Evolutionary conservation across 768 basidiomycete species (phyloP).

Genomic region (Coprinellus aureogranulatus): DNA sequence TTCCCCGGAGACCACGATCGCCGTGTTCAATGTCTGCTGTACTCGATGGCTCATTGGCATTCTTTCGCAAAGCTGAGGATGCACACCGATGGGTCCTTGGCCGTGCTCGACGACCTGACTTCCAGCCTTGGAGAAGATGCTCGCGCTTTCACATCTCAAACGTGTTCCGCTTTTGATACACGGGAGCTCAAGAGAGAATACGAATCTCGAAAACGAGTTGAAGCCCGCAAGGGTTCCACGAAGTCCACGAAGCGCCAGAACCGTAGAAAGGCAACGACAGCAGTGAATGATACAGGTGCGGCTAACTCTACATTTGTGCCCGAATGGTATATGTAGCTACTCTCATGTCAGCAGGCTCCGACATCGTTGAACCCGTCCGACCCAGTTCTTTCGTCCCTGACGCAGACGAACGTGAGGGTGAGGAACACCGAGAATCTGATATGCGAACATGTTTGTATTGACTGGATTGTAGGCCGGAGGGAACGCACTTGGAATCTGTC

Average conservation of each 20-base stretch:
- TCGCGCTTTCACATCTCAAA: slow-evolving; percentile 27
- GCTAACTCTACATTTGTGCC: too few relatives aligned
- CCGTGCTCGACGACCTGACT: slow-evolving; percentile 23
- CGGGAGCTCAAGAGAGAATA: slow-evolving; percentile 38
- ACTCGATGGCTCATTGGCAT: slow-evolving; percentile 30
- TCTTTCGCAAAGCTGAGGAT: slow-evolving; percentile 30
- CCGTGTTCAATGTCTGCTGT: slow-evolving; percentile 23
- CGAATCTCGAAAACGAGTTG: slow-evolving; percentile 23
- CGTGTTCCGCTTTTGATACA: slow-evolving; percentile 26
- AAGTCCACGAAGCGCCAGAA: background rate
- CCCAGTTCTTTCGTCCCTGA: too few relatives aligned
- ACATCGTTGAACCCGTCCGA: too few relatives aligned
- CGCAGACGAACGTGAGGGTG: too few relatives aligned
- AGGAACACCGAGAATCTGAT: too few relatives aligned
- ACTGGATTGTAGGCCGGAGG: background rate
- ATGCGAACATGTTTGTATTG: background rate
- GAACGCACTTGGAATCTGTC: slow-evolving; percentile 9
- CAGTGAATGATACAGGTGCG: background rate
- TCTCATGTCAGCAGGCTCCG: too few relatives aligned
- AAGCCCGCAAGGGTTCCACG: background rate
- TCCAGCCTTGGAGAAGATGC: slow-evolving; percentile 25
- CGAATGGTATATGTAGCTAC: too few relatives aligned
- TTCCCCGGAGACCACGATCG: slow-evolving; percentile 20
- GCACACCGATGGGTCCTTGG: slow-evolving; percentile 26
- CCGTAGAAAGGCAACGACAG: background rate